Evolutionary conservation across 306 rosid species (phyloP), one percentile per base, ranked within the genome.

Genomic region (Hippophae rhamnoides): DNA sequence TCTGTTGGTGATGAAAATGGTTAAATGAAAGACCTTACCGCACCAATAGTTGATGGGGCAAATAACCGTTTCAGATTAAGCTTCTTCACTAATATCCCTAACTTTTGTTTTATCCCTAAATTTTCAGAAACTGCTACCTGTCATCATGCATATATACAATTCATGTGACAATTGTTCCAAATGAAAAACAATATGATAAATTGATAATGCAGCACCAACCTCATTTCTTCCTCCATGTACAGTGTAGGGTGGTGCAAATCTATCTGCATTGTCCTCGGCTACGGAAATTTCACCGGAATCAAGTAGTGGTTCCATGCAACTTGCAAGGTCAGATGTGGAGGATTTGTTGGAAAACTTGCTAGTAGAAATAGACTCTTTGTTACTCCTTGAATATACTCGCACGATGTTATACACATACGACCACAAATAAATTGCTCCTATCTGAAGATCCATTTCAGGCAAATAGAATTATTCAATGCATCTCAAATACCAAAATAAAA

Each of bases 1-100:
- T 6, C 1, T 49, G 53, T 12, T 47, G 7, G 54, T 49, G 31
- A n/a, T 0, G 13, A 9, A 49, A 38, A 38, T 14, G 23, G 11
- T 12, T 25, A 7, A 7, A 10, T 23, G 5, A 13, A 63, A 49
- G 23, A 50, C 2, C 48, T 55, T 84, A 86, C 97, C 75, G 95
- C 88, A 61, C 94, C 97, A 65, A 61, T 54, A 52, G 86, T 80
- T 77, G 97, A 70, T 13, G 97, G 97, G n/a, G 95, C 79, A 57
- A 89, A 80, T 56, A 84, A 5, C 38, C 86, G 68, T 76, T 78
- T 72, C 64, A 81, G 66, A 71, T 76, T 86, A 42, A 84, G 64
- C 61, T 70, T 74, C 56, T 43, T 7, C 43, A 66, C 54, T 61
- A 84, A 6, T 48, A 9, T 56, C 60, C 49, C 66, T 13, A 70